A percentile compares a stretch with the other conserved stretches of the same genome.
Evolutionary conservation across 2,329 filamentous ascomycete genomes (phyloP).

Genomic region (Didymella pomorum): DNA sequence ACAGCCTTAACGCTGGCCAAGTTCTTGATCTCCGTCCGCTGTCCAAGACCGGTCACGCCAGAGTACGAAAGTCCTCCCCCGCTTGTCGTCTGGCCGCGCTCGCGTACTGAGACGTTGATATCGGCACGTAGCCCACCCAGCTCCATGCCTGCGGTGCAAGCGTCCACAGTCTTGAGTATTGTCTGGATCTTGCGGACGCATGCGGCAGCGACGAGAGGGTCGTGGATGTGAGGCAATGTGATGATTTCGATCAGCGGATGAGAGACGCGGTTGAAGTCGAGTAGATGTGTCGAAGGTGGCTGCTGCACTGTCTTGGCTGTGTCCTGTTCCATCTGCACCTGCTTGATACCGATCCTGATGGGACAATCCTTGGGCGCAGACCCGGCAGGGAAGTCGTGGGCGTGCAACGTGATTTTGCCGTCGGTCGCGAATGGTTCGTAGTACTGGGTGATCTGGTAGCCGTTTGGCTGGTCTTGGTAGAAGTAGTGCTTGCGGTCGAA

Average conservation of each 20-base stretch:
- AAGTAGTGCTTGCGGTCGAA: slow-evolving; percentile 99
- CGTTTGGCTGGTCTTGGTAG: slow-evolving; percentile 95
- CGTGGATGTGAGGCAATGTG: slow-evolving; percentile 85
- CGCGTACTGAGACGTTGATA: slow-evolving; percentile 88
- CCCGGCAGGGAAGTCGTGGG: slow-evolving; percentile 70
- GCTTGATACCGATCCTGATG: slow-evolving; percentile 83
- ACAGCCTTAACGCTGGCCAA: slow-evolving; percentile 93
- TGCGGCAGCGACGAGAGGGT: slow-evolving; percentile 85
- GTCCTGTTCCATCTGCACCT: slow-evolving; percentile 97
- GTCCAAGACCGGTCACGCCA: slow-evolving; percentile 73
- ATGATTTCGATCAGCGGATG: slow-evolving; percentile 95
- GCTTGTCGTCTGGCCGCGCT: slow-evolving; percentile 52
- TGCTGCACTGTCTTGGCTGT: slow-evolving; percentile 92
- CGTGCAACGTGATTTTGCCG: slow-evolving; percentile 74
- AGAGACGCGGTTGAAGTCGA: slow-evolving; percentile 94
- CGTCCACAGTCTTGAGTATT: slow-evolving; percentile 79
- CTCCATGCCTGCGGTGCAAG: slow-evolving; percentile 93
- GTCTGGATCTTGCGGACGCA: slow-evolving; percentile 88
- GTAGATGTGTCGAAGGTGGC: slow-evolving; percentile 74
- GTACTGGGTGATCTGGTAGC: slow-evolving; percentile 98
- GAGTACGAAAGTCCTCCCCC: slow-evolving; percentile 58
- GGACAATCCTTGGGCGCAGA: slow-evolving; percentile 76
- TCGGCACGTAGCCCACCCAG: slow-evolving; percentile 88
- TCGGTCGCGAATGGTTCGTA: slow-evolving; percentile 76
- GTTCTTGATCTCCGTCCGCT: slow-evolving; percentile 97